Base-by-base conservation (phyloP, 2,329 filamentous ascomycete genomes). In the Calonectria multiphialidica region DNA sequence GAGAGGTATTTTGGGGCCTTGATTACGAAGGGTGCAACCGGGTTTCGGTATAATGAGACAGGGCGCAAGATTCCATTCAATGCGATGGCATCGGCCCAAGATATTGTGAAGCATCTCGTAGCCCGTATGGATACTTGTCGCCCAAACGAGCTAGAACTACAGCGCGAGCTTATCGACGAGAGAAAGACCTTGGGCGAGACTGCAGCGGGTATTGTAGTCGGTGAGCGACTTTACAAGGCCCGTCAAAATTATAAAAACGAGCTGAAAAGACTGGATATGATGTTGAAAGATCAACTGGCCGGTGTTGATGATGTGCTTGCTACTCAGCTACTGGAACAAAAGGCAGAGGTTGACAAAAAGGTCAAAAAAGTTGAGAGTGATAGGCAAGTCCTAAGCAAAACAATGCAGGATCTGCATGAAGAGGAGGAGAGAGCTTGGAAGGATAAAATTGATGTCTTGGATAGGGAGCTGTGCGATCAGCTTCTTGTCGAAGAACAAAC, bases 141-240 rank as follows among this genome's bases (percentile, higher is more conserved):
- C 8, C 35, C 50, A 15, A 1, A 7, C 40, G 18, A 40, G 13
- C 70, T 74, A 8, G 61, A 50, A 10, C 16, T 74, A 15, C 70
- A 74, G 16, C 25, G 62, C 8, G 70, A 74, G 5, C 15, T 74
- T 1, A 25, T 72, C 5, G 45, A 67, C 8, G 47, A 72, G 33
- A 21, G 12, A 15, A 74, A 55, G 28, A 1, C 12, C 9, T 21
- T 74, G 1, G 53, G 35, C 0, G 53, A 72, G 23, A 74, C 72
- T 1, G 21, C 42, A 0, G 72, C 66, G 16, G 72, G 70, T 3
- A 50, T 64, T 18, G 45, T 10, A 2, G 33, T 30, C 4, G 30
- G n/a, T 16, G 21, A 37, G 9, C 25, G 49, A 15, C 62, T 66
- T 18, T 18, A 37, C 12, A 57, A 61, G 18, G 50, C 44, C 9